Conservation (phyloP, 331 rosid genomes). For the Stylosanthes scabra region DNA sequence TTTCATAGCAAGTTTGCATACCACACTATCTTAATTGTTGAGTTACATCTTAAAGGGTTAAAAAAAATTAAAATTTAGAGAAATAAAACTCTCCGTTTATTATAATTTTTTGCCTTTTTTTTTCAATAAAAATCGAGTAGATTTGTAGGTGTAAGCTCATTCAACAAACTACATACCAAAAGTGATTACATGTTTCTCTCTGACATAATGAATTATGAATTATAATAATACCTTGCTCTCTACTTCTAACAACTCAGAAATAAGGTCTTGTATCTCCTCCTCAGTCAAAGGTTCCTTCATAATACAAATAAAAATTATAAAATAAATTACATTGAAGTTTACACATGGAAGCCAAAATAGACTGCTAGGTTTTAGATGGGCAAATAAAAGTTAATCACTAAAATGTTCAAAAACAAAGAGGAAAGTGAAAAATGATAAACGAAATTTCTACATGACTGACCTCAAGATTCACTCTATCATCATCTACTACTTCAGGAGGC, state of each 20-base stretch:
- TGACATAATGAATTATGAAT: slow-evolving; percentile 28
- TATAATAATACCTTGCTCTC: slow-evolving; percentile 93
- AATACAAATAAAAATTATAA: slow-evolving; percentile 35
- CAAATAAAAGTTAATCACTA: slow-evolving; percentile 3
- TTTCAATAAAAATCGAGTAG: neutral
- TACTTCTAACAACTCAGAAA: slow-evolving; percentile 85
- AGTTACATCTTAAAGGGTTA: slow-evolving; percentile 6
- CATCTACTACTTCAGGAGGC: slow-evolving; percentile 71
- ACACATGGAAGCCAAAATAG: slow-evolving; percentile 25
- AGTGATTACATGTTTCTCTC: slow-evolving; percentile 23
- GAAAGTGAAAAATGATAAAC: slow-evolving; percentile 2
- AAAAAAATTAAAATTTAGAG: too few relatives aligned
- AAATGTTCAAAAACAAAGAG: neutral
- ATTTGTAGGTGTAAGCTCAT: neutral
- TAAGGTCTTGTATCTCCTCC: slow-evolving; percentile 77
- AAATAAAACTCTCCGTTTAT: neutral
- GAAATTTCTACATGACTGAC: slow-evolving; percentile 47
- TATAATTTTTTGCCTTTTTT: neutral
- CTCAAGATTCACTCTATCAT: slow-evolving; percentile 53
- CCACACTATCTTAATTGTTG: slow-evolving; percentile 22
- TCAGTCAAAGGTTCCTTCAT: slow-evolving; percentile 86
- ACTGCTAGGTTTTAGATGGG: slow-evolving; percentile 8
- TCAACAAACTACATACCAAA: slow-evolving; percentile 12
- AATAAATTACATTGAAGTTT: slow-evolving; percentile 12
- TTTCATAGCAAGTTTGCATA: slow-evolving; percentile 8